phyloP scores from a whole-genome alignment of 2,329 filamentous ascomycete species.

The Exophiala sideris region DNA sequence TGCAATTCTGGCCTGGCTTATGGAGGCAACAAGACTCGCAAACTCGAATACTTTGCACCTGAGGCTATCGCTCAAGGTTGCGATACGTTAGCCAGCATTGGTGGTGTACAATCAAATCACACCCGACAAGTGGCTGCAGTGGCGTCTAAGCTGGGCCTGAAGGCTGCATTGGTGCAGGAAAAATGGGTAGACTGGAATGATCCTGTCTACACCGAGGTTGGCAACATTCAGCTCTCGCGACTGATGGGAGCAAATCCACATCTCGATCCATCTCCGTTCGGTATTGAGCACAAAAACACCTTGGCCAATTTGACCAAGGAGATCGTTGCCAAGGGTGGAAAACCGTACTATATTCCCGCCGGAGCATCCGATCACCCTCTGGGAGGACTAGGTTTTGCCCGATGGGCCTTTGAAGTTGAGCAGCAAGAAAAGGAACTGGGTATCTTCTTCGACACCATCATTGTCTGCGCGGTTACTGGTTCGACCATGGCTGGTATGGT shows the following conservation, averaged over 20 bases:
- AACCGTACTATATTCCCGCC: slow-evolving; percentile 69
- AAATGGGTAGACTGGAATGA: slow-evolving; percentile 65
- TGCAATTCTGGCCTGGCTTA: slow-evolving; percentile 65
- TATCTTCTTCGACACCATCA: slow-evolving; percentile 63
- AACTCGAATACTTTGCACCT: slow-evolving; percentile 66
- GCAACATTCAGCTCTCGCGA: slow-evolving; percentile 68
- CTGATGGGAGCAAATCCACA: slow-evolving; percentile 65
- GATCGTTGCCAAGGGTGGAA: slow-evolving; percentile 52
- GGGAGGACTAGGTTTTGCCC: slow-evolving; percentile 66
- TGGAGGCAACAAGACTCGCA: slow-evolving; percentile 67
- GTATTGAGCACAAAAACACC: slow-evolving; percentile 66
- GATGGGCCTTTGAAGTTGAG: slow-evolving; percentile 67
- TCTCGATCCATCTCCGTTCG: slow-evolving; percentile 59
- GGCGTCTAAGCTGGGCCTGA: slow-evolving; percentile 56
- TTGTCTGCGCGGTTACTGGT: slow-evolving; percentile 70
- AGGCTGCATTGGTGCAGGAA: slow-evolving; percentile 57
- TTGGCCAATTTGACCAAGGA: slow-evolving; percentile 54
- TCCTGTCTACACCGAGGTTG: slow-evolving; percentile 59
- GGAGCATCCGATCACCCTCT: slow-evolving; percentile 68
- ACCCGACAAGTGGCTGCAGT: slow-evolving; percentile 65
- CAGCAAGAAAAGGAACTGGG: slow-evolving; percentile 60
- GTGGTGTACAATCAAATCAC: slow-evolving; percentile 68
- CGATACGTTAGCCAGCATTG: slow-evolving; percentile 64
- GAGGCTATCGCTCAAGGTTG: slow-evolving; percentile 57
- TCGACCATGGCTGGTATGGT: slow-evolving; percentile 70